Conservation (phyloP, 345 rosid genomes). For the Boechera divaricarpa region DNA sequence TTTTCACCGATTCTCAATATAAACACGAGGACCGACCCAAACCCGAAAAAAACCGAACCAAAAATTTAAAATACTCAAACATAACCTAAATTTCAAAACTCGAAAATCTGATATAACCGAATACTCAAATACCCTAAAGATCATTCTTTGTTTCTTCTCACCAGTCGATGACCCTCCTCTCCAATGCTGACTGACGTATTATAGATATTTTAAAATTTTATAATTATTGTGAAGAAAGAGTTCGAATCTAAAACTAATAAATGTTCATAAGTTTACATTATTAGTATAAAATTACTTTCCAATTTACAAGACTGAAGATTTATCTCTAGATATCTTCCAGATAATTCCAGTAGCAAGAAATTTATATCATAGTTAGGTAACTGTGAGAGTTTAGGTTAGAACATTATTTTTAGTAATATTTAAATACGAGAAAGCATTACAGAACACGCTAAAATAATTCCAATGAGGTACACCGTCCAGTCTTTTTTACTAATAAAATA, state of each 20-base stretch:
- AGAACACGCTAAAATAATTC: slow-evolving; percentile 19
- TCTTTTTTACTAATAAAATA: slow-evolving; percentile 17
- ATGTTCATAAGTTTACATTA: neutral
- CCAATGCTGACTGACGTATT: slow-evolving; percentile 5
- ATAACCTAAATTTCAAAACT: too few species aligned
- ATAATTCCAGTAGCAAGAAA: slow-evolving; percentile 4
- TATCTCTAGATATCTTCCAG: neutral
- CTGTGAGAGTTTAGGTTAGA: slow-evolving; percentile 31
- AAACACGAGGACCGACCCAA: too few species aligned
- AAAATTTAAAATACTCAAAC: too few species aligned
- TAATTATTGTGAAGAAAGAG: neutral
- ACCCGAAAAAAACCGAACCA: too few species aligned
- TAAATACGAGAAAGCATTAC: slow-evolving; percentile 20
- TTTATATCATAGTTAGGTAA: slow-evolving; percentile 27
- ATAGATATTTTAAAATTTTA: neutral
- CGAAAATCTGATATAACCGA: too few species aligned
- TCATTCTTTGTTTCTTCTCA: slow-evolving; percentile 7
- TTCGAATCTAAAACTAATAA: neutral
- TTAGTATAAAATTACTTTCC: neutral
- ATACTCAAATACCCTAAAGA: too few species aligned
- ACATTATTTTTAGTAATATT: neutral
- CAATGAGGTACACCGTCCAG: slow-evolving; percentile 31
- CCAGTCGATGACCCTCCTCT: slow-evolving; percentile 4
- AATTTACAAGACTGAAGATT: neutral
- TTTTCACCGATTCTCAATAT: too few species aligned